Conservation (phyloP, 768 basidiomycete species). For the Kwoniella sp. region DNA sequence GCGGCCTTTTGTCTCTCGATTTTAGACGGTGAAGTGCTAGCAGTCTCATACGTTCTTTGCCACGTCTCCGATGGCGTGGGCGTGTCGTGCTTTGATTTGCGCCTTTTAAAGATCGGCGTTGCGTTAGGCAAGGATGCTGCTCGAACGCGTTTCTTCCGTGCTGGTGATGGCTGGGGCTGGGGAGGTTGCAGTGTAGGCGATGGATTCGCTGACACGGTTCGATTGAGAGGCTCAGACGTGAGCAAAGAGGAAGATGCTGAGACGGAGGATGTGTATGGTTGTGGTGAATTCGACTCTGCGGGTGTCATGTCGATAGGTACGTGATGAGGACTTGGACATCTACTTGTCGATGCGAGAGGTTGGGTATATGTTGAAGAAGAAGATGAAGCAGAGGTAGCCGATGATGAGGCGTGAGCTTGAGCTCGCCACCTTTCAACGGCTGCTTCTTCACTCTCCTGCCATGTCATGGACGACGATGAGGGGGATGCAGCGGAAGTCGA, state of each 20-base stretch:
- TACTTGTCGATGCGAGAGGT: constrained; percentile 26
- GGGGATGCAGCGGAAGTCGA: constrained; percentile 4
- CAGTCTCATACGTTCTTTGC: constrained; percentile 19
- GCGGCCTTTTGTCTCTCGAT: constrained; percentile 28
- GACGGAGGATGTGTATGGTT: constrained; percentile 1
- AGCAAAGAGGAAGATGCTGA: constrained; percentile 28
- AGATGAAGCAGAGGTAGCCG: neutral
- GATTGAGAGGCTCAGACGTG: constrained; percentile 44
- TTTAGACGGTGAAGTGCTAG: constrained; percentile 10
- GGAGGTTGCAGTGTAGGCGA: constrained; percentile 14
- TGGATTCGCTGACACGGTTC: constrained; percentile 22
- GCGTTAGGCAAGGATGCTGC: constrained; percentile 33
- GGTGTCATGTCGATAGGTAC: constrained; percentile 5
- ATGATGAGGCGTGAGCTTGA: constrained; percentile 6
- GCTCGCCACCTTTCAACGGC: constrained; percentile 19
- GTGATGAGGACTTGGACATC: constrained; percentile 26
- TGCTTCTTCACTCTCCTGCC: constrained; percentile 22
- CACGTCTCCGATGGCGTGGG: constrained; percentile 33
- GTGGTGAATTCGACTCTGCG: neutral
- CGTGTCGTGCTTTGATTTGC: constrained; percentile 22
- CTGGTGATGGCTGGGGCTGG: neutral
- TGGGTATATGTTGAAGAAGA: constrained; percentile 16
- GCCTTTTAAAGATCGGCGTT: constrained; percentile 30
- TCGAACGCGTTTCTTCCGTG: constrained; percentile 22
- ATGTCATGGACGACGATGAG: constrained; percentile 11